Evolutionary conservation across 1,284 basidiomycete species (phyloP).

Genomic region (Cutaneotrichosporon sp.): DNA sequence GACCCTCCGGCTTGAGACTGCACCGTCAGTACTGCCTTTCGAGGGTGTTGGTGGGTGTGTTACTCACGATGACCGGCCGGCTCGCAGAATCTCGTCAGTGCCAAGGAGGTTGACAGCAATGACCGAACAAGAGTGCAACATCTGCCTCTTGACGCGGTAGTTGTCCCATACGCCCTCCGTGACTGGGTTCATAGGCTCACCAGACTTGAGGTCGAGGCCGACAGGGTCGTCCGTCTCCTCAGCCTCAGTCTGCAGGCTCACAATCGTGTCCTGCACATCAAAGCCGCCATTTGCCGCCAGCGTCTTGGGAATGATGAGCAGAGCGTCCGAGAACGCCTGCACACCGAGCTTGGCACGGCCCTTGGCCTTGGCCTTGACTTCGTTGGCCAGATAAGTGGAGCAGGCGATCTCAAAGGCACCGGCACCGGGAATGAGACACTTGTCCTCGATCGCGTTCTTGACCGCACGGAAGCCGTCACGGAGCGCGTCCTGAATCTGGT

Average conservation of each 20-base stretch:
- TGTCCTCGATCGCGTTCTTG: slow-evolving; percentile 95
- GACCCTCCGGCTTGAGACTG: slow-evolving; percentile 5
- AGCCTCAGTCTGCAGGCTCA: slow-evolving; percentile 79
- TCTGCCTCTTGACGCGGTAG: slow-evolving; percentile 96
- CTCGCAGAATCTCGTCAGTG: slow-evolving; percentile 91
- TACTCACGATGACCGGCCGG: slow-evolving; percentile 73
- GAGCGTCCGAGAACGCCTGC: slow-evolving; percentile 91
- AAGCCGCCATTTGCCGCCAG: slow-evolving; percentile 94
- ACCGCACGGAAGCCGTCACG: slow-evolving; percentile 93
- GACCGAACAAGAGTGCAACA: slow-evolving; percentile 96
- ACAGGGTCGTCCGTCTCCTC: slow-evolving; percentile 91
- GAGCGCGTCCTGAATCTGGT: slow-evolving; percentile 94
- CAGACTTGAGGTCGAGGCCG: slow-evolving; percentile 86
- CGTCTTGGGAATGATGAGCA: slow-evolving; percentile 94
- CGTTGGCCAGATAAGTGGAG: slow-evolving; percentile 65
- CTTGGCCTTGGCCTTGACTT: slow-evolving; percentile 82
- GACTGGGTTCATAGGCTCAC: slow-evolving; percentile 94
- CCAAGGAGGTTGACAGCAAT: slow-evolving; percentile 94
- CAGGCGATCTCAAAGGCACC: slow-evolving; percentile 98
- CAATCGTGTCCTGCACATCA: slow-evolving; percentile 94
- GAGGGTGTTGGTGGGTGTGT: too few species aligned
- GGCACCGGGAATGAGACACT: slow-evolving; percentile 81
- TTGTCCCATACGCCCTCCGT: slow-evolving; percentile 98
- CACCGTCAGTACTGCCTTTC: background rate
- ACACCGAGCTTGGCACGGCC: slow-evolving; percentile 97